A percentile compares a stretch with the other conserved stretches of the same genome.
Evolutionary conservation across 257 asterid species (phyloP).

Genomic region (Petrea volubilis): DNA sequence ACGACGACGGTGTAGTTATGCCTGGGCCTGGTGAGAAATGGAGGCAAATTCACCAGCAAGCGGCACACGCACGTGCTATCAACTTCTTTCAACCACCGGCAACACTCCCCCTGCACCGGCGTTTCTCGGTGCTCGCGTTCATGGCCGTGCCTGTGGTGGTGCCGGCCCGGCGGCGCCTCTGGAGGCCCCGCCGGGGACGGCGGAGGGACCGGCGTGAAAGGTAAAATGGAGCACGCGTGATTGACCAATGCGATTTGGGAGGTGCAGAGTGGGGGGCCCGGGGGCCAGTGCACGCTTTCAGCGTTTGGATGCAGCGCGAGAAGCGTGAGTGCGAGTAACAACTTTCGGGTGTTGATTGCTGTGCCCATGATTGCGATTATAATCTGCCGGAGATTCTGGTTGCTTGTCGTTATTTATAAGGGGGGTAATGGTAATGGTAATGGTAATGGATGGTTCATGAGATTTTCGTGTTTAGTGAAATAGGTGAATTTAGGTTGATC

Average conservation of each 20-base stretch:
- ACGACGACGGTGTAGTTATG: constrained; percentile 58
- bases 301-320: constrained; percentile 31
- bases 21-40: constrained; percentile 62
- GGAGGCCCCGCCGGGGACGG: constrained; percentile 39
- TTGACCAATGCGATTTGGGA: constrained; percentile 57
- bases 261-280: constrained; percentile 39
- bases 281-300: constrained; percentile 40
- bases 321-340: constrained; percentile 26
- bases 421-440: neutral
- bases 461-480: constrained; percentile 38
- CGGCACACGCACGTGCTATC: constrained; percentile 65
- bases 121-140: constrained; percentile 19
- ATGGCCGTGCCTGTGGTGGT: neutral
- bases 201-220: constrained; percentile 33
- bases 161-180: neutral
- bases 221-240: constrained; percentile 62
- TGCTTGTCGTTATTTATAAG: constrained; percentile 32
- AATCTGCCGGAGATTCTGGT: neutral
- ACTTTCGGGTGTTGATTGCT: constrained; percentile 29
- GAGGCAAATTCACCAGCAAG: constrained; percentile 55
- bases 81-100: constrained; percentile 69
- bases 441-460: constrained; percentile 42
- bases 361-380: constrained; percentile 43
- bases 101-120: constrained; percentile 52
- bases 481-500: constrained; percentile 26